Percentiles rank a stretch among this genome's conserved stretches.
Conservation (phyloP, 768 basidiomycete genomes). For the Suillus variegatus region DNA sequence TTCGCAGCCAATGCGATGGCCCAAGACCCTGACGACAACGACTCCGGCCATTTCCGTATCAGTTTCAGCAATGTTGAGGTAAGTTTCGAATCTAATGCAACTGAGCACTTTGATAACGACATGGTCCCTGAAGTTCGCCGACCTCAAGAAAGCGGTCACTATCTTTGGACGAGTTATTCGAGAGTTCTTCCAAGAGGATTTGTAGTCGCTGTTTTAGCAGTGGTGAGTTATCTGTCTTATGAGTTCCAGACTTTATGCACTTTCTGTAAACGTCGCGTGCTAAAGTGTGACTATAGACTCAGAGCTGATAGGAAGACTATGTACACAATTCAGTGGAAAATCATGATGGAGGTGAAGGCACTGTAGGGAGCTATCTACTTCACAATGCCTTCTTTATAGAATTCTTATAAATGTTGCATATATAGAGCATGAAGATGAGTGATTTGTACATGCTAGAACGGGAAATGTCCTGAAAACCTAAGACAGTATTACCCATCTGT, state of each 20-base stretch:
- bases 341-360: too few species aligned
- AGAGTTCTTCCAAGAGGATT: constrained; percentile 39
- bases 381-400: too few species aligned
- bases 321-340: too few species aligned
- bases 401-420: too few species aligned
- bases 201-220: background rate
- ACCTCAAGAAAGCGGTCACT: constrained; percentile 47
- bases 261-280: too few species aligned
- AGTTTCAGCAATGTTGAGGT: constrained; percentile 59
- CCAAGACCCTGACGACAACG: constrained; percentile 22
- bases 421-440: too few species aligned
- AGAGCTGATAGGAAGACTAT: too few species aligned
- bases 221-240: background rate
- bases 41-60: constrained; percentile 54
- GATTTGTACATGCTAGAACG: too few species aligned
- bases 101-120: background rate
- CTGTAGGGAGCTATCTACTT: too few species aligned
- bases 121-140: constrained; percentile 20
- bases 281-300: too few species aligned
- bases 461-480: too few species aligned
- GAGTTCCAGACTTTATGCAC: background rate
- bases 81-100: constrained; percentile 15
- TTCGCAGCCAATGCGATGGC: constrained; percentile 24
- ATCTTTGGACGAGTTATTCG: constrained; percentile 47
- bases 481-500: too few species aligned